phyloP scores from a whole-genome alignment of 768 basidiomycete species.

The Crepidotus variabilis region DNA sequence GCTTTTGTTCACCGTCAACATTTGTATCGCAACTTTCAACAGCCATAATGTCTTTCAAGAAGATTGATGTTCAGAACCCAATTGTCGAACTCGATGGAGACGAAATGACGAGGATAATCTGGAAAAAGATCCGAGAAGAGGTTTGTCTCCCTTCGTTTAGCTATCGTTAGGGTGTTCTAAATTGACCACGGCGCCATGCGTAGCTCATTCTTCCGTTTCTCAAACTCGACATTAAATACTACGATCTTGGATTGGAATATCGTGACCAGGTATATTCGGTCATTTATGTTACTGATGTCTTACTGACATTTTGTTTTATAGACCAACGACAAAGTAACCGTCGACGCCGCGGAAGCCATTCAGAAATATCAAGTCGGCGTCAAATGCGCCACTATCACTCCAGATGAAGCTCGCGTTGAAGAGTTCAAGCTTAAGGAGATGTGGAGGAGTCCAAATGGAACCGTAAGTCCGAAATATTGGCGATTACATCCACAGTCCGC shows the following conservation, averaged over 20 bases:
- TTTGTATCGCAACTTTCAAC: not conserved
- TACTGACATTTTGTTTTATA: slow-evolving; percentile 23
- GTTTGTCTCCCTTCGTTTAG: slow-evolving; percentile 24
- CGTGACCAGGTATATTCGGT: slow-evolving; percentile 67
- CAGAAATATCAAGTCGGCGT: slow-evolving; percentile 93
- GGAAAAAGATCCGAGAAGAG: slow-evolving; percentile 97
- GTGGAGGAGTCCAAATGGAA: slow-evolving; percentile 98
- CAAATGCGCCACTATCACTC: slow-evolving; percentile 99
- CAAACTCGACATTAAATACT: slow-evolving; percentile 96
- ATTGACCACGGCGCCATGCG: too few relatives aligned
- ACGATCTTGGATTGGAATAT: slow-evolving; percentile 91
- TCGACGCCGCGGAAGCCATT: slow-evolving; percentile 94
- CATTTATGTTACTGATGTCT: not conserved
- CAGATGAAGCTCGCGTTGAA: slow-evolving; percentile 92
- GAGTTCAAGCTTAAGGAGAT: slow-evolving; percentile 99
- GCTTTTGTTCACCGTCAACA: not conserved
- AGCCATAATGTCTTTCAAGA: slow-evolving; percentile 36
- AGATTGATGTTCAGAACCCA: slow-evolving; percentile 83
- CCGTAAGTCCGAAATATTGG: slow-evolving; percentile 43
- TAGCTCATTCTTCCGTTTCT: slow-evolving; percentile 95
- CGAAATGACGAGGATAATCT: slow-evolving; percentile 99
- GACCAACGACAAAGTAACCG: slow-evolving; percentile 92
- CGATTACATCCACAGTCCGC: slow-evolving; percentile 1
- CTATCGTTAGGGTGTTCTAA: not conserved
- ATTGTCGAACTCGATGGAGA: slow-evolving; percentile 96